Percentiles rank a stretch among this genome's conserved stretches.
Conservation (phyloP, 306 rosid species). For the Lathyrus aphaca region DNA sequence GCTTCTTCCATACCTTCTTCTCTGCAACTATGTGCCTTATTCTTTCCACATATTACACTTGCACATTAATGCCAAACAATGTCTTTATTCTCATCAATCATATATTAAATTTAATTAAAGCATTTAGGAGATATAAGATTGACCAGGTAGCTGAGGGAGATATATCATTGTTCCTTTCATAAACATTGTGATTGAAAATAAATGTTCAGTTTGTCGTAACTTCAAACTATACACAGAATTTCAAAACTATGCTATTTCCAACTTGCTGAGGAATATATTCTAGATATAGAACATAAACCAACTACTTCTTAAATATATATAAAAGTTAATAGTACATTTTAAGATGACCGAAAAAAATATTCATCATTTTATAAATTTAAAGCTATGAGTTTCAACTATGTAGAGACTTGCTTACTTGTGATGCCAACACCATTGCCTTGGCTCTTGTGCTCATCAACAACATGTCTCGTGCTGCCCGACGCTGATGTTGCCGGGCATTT, state of each 20-base stretch:
- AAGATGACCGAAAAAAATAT: background rate
- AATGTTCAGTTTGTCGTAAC: conserved; percentile 6
- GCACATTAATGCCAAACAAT: background rate
- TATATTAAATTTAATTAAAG: background rate
- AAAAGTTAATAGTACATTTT: conserved; percentile 27
- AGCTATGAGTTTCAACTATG: conserved; percentile 42
- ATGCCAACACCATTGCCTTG: conserved; percentile 76
- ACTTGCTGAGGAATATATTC: conserved; percentile 18
- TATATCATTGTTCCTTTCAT: conserved; percentile 4
- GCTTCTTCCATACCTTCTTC: too few species aligned
- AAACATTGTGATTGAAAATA: background rate
- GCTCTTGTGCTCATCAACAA: conserved; percentile 67
- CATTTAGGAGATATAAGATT: background rate
- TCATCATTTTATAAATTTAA: background rate
- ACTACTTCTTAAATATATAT: conserved; percentile 32
- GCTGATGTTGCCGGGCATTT: conserved; percentile 86
- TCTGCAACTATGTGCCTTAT: too few species aligned
- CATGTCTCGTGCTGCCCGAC: conserved; percentile 78
- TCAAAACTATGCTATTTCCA: background rate
- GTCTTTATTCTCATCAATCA: background rate
- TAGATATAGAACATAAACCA: conserved; percentile 6
- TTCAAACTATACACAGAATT: conserved; percentile 16
- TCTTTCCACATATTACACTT: background rate
- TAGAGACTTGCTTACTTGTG: conserved; percentile 67
- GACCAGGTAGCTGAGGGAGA: background rate